Base-by-base conservation (phyloP, 441 rosid genomes). In the Aquilaria agallochum region DNA sequence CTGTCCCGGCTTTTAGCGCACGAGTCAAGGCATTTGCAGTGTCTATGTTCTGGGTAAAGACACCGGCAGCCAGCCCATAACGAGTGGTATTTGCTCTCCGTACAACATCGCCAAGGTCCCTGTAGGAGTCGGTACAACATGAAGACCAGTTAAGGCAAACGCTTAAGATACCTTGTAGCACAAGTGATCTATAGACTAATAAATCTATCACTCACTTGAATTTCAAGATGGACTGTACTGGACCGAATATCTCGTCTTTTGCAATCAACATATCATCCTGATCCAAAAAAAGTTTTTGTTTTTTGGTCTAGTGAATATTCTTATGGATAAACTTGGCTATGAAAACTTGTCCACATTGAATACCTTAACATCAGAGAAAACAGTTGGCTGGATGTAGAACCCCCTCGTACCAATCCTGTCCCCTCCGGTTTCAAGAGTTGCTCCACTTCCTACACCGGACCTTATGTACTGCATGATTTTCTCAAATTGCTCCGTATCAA, bases 221-320 rank as follows among this genome's bases (percentile, higher is more conserved):
- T 69, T 93, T 93, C 68, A 93, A 72, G 77, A 93, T 86, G 56
- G 92, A 67, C 45, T 90, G 98, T 50, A 90, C 96, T 0, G 98
- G 97, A 30, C 98, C 97, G 9, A 93, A 93, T 36, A 93, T 90
- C 82, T 93, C 98, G 2, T 93, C 96, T 57, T 67, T 53, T 1
- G 96, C 95, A 50, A 93, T 90, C 76, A 77, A 62, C 98, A 93
- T 93, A 40, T 88, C 86, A 14, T 90, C 96, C 97, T 89, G 74
- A 62, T 42, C 57, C 7, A 50, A 12, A n/a, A 51, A 50, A 47
- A 52, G 56, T 4, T 15, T 5, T 36, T 36, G 5, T 36, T 8
- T 2, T 33, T 20, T 20, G 20, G 20, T 3, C 5, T 4, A 1
- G 7, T 36, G 42, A 36, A 36, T 36, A 8, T 36, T 36, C 42